A percentile compares a stretch with the other conserved stretches of the same genome.
These are phyloP conservation scores for Claviceps lovelessii DNA, from an alignment of 2,329 filamentous ascomycete species.

Conservation along the genomic window DNA sequence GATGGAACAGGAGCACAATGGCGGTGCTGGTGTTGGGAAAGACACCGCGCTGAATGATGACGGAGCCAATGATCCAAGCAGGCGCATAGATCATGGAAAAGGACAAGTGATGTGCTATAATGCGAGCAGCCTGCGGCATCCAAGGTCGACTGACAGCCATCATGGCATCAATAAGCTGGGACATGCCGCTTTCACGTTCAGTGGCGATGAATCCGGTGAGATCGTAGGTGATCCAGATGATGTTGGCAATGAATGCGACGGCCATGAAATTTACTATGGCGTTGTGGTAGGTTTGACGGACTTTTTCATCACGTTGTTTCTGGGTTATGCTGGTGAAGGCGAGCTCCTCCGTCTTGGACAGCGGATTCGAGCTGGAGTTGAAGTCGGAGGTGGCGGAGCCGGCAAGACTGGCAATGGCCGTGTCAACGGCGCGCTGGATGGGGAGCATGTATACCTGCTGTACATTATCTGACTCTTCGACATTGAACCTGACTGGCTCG, in stretches of 20 bases:
- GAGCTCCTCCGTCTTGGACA: constrained; percentile 43
- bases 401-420: constrained; percentile 48
- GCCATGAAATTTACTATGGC: constrained; percentile 62
- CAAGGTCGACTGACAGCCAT: constrained; percentile 62
- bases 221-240: constrained; percentile 76
- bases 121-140: constrained; percentile 64
- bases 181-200: constrained; percentile 77
- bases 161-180: constrained; percentile 81
- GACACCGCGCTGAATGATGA: constrained; percentile 49
- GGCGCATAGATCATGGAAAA: constrained; percentile 70
- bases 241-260: constrained; percentile 63
- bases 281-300: constrained; percentile 55
- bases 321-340: constrained; percentile 61
- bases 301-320: constrained; percentile 48
- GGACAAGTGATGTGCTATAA: constrained; percentile 64
- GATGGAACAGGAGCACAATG: constrained; percentile 59
- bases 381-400: constrained; percentile 2
- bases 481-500: constrained; percentile 48
- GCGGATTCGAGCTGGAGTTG: constrained; percentile 22
- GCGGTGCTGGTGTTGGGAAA: constrained; percentile 47
- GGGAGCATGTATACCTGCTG: constrained; percentile 66
- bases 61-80: constrained; percentile 64
- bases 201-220: constrained; percentile 73
- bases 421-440: constrained; percentile 64
- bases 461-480: constrained; percentile 53